phyloP scores from a whole-genome alignment of 2,329 filamentous ascomycete genomes.

The Claviceps spartinae region DNA sequence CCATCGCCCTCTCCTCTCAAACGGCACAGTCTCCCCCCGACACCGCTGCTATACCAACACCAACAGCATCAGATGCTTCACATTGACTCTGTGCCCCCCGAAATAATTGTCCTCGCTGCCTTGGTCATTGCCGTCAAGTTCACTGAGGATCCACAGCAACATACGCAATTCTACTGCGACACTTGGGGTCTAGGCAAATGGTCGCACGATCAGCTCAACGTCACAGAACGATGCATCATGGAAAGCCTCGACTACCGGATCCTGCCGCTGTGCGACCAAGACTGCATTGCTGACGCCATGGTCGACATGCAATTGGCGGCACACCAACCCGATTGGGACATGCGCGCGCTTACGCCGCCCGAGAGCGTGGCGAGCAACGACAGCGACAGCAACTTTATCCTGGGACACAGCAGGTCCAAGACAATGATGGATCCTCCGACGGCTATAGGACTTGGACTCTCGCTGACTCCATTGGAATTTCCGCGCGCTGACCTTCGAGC shows the following conservation, averaged over 20 bases:
- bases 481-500: constrained; percentile 1
- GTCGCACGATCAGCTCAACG: constrained; percentile 48
- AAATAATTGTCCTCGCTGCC: constrained; percentile 49
- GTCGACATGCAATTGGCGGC: constrained; percentile 51
- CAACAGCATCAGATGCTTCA: constrained; percentile 41
- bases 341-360: constrained; percentile 16
- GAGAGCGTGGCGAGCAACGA: constrained; percentile 15
- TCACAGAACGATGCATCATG: constrained; percentile 50
- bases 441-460: constrained; percentile 12
- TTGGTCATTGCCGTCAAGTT: constrained; percentile 55
- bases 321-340: constrained; percentile 15
- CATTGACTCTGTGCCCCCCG: constrained; percentile 47
- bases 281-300: constrained; percentile 43
- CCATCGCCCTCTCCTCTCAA: constrained; percentile 17
- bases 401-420: constrained; percentile 23
- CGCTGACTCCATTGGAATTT: constrained; percentile 14
- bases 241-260: constrained; percentile 51
- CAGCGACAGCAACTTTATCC: constrained; percentile 15
- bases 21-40: constrained; percentile 35
- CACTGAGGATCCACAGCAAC: constrained; percentile 43
- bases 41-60: constrained; percentile 18
- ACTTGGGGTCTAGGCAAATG: constrained; percentile 43
- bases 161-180: constrained; percentile 37
- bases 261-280: constrained; percentile 43
- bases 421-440: constrained; percentile 13